These are phyloP conservation scores for Diaporthe ilicicola DNA, from an alignment of 2,329 filamentous ascomycete genomes.

Conservation along the genomic window DNA sequence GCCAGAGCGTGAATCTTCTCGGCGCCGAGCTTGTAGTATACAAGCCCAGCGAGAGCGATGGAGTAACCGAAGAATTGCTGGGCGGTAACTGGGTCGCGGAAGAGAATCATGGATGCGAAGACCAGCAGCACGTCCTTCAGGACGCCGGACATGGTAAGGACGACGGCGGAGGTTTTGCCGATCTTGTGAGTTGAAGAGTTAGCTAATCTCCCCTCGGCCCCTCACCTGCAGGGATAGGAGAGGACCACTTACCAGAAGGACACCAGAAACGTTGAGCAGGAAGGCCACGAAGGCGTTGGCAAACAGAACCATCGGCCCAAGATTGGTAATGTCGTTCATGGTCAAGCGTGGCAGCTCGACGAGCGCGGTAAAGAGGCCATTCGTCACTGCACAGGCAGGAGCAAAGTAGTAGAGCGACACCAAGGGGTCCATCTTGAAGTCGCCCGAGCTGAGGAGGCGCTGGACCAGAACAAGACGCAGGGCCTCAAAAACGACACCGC, in stretches of 20 bases:
- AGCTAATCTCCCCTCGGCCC: neutral
- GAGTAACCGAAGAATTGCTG: slow-evolving; percentile 77
- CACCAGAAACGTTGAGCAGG: slow-evolving; percentile 79
- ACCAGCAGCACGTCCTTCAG: slow-evolving; percentile 79
- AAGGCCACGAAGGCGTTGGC: slow-evolving; percentile 78
- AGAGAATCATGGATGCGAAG: slow-evolving; percentile 71
- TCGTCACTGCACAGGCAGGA: slow-evolving; percentile 80
- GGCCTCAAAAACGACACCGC: slow-evolving; percentile 79
- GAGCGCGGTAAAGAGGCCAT: slow-evolving; percentile 74
- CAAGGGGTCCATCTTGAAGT: slow-evolving; percentile 87
- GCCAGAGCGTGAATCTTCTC: slow-evolving; percentile 31
- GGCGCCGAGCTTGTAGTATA: slow-evolving; percentile 39
- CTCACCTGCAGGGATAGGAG: fast-evolving
- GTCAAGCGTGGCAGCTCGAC: slow-evolving; percentile 73
- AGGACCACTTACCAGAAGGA: slow-evolving; percentile 73
- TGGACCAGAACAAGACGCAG: slow-evolving; percentile 81
- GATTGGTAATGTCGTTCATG: slow-evolving; percentile 71
- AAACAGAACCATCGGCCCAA: slow-evolving; percentile 74
- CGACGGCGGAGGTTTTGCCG: slow-evolving; percentile 77
- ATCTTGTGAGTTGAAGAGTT: slow-evolving; percentile 50
- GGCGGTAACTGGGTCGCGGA: slow-evolving; percentile 69
- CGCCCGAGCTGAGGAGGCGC: slow-evolving; percentile 75
- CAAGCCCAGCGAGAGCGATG: slow-evolving; percentile 57
- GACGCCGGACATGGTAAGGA: slow-evolving; percentile 76
- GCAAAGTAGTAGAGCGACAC: slow-evolving; percentile 87